Evolutionary conservation across 148 eudicot species (phyloP).

Genomic region (Polygonum maritimum): DNA sequence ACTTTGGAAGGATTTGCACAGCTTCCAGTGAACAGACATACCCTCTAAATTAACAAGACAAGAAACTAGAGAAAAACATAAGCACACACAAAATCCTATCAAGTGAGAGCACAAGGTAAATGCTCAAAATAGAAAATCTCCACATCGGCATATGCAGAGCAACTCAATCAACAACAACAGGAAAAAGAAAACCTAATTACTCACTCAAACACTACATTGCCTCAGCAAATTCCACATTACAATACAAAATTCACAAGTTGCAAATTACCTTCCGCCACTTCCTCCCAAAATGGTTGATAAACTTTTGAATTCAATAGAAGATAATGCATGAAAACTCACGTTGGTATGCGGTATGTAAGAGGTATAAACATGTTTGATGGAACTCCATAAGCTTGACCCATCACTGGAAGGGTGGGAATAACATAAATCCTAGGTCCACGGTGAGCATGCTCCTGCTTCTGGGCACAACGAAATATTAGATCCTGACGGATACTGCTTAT

Average conservation of each 20-base stretch:
- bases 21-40: constrained; percentile 58
- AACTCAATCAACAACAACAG: not conserved
- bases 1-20: constrained; percentile 52
- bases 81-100: not conserved
- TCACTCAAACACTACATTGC: not conserved
- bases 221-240: not conserved
- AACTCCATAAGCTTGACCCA: constrained; percentile 55
- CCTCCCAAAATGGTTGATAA: constrained; percentile 48
- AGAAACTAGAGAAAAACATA: constrained; percentile 1
- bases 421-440: constrained; percentile 93
- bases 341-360: constrained; percentile 74
- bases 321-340: constrained; percentile 45
- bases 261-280: constrained; percentile 57
- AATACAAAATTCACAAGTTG: not conserved
- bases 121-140: not conserved
- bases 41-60: constrained; percentile 29
- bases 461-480: constrained; percentile 30
- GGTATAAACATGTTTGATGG: constrained; percentile 78
- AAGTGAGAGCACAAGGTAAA: not conserved
- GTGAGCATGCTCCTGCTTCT: constrained; percentile 52
- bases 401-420: constrained; percentile 56
- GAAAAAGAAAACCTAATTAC: not conserved
- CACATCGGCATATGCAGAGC: not conserved
- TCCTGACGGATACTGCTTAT: too few species aligned
- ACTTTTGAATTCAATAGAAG: constrained; percentile 1